Percentiles rank a stretch among this genome's conserved stretches.
phyloP scores from a whole-genome alignment of 1,284 basidiomycete genomes.

The Apiotrichum veenhuisii region DNA sequence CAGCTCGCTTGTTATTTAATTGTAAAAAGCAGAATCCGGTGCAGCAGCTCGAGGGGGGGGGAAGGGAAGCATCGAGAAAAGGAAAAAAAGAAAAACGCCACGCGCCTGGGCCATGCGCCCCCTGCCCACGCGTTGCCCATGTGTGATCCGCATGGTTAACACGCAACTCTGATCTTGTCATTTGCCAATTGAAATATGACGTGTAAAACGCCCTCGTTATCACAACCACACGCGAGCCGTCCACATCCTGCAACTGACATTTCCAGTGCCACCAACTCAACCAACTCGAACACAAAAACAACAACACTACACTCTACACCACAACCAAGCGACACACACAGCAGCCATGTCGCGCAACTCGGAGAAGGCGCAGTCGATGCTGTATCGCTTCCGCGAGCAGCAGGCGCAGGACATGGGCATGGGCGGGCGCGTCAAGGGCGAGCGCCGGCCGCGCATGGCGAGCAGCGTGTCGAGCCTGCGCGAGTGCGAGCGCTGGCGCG shows the following conservation, averaged over 20 bases:
- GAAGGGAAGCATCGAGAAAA: too few relatives aligned
- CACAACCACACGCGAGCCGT: background rate
- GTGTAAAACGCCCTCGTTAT: too few relatives aligned
- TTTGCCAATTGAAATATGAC: too few relatives aligned
- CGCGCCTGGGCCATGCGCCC: too few relatives aligned
- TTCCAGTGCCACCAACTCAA: background rate
- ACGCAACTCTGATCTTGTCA: too few relatives aligned
- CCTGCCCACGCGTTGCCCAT: too few relatives aligned
- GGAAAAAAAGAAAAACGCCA: too few relatives aligned
- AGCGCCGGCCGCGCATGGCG: conserved; percentile 83
- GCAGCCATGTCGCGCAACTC: conserved; percentile 77
- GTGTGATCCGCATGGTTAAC: too few relatives aligned
- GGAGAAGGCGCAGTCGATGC: conserved; percentile 96
- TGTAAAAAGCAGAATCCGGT: too few relatives aligned
- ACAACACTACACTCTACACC: background rate
- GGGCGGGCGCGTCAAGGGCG: conserved; percentile 61
- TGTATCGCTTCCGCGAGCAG: conserved; percentile 96
- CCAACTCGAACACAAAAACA: background rate
- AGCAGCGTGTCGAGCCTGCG: conserved; percentile 82
- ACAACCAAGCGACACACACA: background rate
- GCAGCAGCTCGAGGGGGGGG: too few relatives aligned
- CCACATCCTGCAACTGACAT: too few relatives aligned
- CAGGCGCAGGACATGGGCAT: conserved; percentile 93
- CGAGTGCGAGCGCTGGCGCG: conserved; percentile 93
- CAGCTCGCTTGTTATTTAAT: too few relatives aligned